Base-by-base conservation (phyloP, 2,329 filamentous ascomycete species). In the Cercospora citrullina region DNA sequence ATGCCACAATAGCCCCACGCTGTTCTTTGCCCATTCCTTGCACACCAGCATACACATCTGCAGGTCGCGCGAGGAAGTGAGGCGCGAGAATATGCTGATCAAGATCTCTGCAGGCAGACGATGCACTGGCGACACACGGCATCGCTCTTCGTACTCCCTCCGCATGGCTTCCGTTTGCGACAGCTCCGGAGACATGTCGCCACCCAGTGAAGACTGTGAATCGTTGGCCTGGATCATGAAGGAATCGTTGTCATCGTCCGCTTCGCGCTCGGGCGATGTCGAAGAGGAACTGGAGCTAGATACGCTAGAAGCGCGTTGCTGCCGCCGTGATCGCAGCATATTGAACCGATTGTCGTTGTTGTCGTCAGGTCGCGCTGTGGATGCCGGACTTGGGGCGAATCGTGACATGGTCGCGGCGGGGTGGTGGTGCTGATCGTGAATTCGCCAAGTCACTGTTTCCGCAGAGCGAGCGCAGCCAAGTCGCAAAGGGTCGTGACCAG, bases 1-100 rank as follows among this genome's bases (percentile, higher is more conserved):
- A 79, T 97, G 94, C 95, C 95, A 99, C 23, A 99, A 85, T 72
- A 97, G 86, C 71, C 95, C 94, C 73, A 98, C 95, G 62, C 91
- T 90, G 77, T 97, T 97, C 71, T 91, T 86, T 30, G 95, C 91
- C 95, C 95, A 99, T 70, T 90, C 88, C 80, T 93, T 94, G 76
- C 90, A 97, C n/a, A 97, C 94, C 72, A 95, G 84, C 91, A 98
- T 94, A 80, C 92, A 96, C 80, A 89, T 90, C 73, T 93, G 87
- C 73, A 97, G 86, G 76, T 99, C 94, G 55, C 84, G 82, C 28
- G 78, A 73, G 2, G 93, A 87, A 75, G 85, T 89, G 67, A 99
- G 87, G 79, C 93, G 95, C 39, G 91, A 86, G 80, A 99, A 97
- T 76, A 98, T 90, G 80, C 89, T 87, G 76, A 99, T 97, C 77